Evolutionary conservation across 495 filamentous ascomycete genomes (phyloP).

Genomic region (Lophiotrema nucula): DNA sequence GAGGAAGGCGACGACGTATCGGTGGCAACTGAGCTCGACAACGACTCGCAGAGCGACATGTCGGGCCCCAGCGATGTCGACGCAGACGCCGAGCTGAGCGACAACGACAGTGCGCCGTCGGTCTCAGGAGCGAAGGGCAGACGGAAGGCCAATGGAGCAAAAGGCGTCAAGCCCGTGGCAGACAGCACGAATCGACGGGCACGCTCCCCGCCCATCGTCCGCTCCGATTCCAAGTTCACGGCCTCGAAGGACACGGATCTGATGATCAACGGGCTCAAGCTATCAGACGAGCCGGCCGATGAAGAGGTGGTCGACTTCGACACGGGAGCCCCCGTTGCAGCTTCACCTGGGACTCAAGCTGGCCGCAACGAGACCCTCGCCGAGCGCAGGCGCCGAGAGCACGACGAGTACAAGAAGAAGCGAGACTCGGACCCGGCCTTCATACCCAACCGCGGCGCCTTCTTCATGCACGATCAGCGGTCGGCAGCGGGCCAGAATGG

Average conservation of each 20-base stretch:
- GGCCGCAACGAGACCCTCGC: constrained; percentile 50
- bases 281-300: constrained; percentile 57
- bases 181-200: constrained; percentile 5
- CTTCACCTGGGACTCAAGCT: constrained; percentile 6
- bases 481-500: constrained; percentile 73
- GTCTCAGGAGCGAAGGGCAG: constrained; percentile 44
- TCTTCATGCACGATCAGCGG: constrained; percentile 96
- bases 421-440: constrained; percentile 89
- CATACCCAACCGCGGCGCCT: constrained; percentile 89
- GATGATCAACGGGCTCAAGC: constrained; percentile 81
- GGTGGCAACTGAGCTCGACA: constrained; percentile 65
- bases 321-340: constrained; percentile 43
- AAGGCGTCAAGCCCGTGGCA: constrained; percentile 15
- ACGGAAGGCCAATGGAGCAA: constrained; percentile 27
- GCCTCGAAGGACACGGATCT: constrained; percentile 70
- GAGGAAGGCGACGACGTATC: constrained; percentile 75
- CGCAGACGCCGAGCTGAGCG: constrained; percentile 74
- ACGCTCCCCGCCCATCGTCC: constrained; percentile 27
- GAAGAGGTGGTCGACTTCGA: constrained; percentile 67
- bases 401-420: constrained; percentile 85
- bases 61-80: constrained; percentile 73
- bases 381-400: constrained; percentile 75
- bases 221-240: constrained; percentile 36
- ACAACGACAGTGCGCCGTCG: constrained; percentile 56
- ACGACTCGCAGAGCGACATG: constrained; percentile 81